phyloP scores from a whole-genome alignment of 179 eudicot species.

The Silene coronaria region DNA sequence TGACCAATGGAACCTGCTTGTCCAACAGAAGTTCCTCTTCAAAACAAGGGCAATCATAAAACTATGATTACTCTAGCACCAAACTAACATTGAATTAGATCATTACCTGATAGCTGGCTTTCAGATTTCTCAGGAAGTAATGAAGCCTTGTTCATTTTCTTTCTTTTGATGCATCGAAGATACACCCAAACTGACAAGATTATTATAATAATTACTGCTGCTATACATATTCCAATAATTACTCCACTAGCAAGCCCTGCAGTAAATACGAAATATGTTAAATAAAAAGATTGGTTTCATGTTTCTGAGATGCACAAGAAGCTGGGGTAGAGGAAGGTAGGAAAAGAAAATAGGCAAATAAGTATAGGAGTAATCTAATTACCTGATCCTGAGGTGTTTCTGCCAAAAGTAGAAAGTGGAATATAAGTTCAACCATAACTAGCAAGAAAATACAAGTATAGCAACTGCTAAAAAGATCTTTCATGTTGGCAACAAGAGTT shows the following conservation, averaged over 20 bases:
- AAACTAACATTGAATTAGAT: conserved; percentile 12
- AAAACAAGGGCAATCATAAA: conserved; percentile 3
- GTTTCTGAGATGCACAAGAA: background rate
- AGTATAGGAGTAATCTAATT: conserved; percentile 2
- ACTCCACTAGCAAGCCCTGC: conserved; percentile 45
- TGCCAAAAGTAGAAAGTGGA: conserved; percentile 28
- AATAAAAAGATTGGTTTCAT: conserved; percentile 5
- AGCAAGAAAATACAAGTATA: background rate
- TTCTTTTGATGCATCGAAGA: conserved; percentile 34
- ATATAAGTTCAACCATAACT: background rate
- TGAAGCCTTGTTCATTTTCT: conserved; percentile 24
- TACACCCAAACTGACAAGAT: conserved; percentile 34
- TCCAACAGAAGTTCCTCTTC: conserved; percentile 18
- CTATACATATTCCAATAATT: conserved; percentile 45
- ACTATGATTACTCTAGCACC: background rate
- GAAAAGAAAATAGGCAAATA: background rate
- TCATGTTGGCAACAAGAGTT: conserved; percentile 4
- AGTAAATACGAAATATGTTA: background rate
- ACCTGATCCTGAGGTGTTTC: conserved; percentile 31
- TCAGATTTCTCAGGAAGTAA: conserved; percentile 25
- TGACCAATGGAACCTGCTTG: conserved; percentile 31
- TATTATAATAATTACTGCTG: conserved; percentile 30
- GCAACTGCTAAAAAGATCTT: background rate
- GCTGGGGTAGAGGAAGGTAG: background rate
- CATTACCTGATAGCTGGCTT: conserved; percentile 29